Evolutionary conservation across 257 asterid species (phyloP), one percentile per base, ranked within the genome.

Genomic region (Solanum bukasovii): DNA sequence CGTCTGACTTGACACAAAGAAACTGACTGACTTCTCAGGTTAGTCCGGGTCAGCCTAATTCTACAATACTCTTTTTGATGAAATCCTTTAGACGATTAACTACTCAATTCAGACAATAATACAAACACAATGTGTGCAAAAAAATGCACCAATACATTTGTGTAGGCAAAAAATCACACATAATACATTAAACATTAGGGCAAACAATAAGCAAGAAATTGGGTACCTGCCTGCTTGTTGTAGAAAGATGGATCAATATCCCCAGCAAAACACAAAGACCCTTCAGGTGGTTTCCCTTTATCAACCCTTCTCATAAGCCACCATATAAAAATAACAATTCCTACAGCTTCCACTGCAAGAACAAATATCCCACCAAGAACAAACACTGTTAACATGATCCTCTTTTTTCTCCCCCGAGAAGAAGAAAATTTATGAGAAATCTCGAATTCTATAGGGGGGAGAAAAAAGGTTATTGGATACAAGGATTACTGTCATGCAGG

Each of bases 311-410:
- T 90, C 61, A 88, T 93, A 40, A 97, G 85, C 86, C 93, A 90
- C 88, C 94, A 92, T 33, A 96, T 89, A 81, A 96, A 89, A 61
- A 94, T 29, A 91, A 96, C 89, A 27, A 95, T 34, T 6, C 91
- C 95, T 9, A 88, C 74, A 86, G 87, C 95, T 93, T 97, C 98
- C 79, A 92, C n/a, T 34, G 89, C 96, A n/a, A 97, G 82, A 84
- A 92, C 92, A n/a, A 95, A 84, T 56, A 95, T 83, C 52, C 92
- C 99, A 88, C 99, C 99, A 14, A 92, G 35, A 78, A 95, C 83
- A 93, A 96, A 97, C 83, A 90, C 95, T 14, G 86, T 18, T 27
- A 93, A 65, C 91, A 91, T 89, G 94, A 94, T 52, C 21, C 7
- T 93, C 90, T 33, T 3, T 14, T 25, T 40, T 4, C 59, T 31